phyloP scores from a whole-genome alignment of 2,329 filamentous ascomycete species.

The Exophiala lecanii-corni region DNA sequence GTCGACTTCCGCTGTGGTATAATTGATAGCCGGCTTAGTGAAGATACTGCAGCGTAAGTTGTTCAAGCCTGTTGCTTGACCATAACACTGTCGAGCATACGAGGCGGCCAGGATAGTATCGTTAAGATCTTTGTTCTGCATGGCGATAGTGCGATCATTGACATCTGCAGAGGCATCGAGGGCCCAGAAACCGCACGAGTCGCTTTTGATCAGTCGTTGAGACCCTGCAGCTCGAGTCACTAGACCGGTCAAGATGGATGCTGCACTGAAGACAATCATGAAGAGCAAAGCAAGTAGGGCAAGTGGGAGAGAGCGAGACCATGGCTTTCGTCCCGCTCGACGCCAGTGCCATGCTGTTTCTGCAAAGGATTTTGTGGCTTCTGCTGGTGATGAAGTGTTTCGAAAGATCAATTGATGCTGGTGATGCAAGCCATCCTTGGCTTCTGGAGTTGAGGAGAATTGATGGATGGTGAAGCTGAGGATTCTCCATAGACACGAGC shows the following conservation, averaged over 20 bases:
- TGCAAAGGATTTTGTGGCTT: slow-evolving; percentile 16
- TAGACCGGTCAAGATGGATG: slow-evolving; percentile 33
- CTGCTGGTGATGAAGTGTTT: slow-evolving; percentile 26
- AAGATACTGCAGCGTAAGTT: slow-evolving; percentile 21
- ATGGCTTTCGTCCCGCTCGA: slow-evolving; percentile 3
- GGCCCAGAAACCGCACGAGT: slow-evolving; percentile 27
- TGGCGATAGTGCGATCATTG: slow-evolving; percentile 4
- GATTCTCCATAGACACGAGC: slow-evolving; percentile 30
- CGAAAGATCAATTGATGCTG: slow-evolving; percentile 33
- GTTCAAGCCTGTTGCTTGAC: slow-evolving; percentile 8
- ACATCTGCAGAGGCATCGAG: slow-evolving; percentile 12
- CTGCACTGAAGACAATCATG: slow-evolving; percentile 25
- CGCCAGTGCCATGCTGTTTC: slow-evolving; percentile 20
- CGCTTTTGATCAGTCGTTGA: slow-evolving; percentile 30
- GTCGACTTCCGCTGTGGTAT: slow-evolving; percentile 12
- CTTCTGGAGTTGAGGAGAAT: slow-evolving; percentile 10
- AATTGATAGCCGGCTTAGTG: slow-evolving; percentile 10
- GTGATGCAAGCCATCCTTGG: slow-evolving; percentile 31
- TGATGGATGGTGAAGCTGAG: slow-evolving; percentile 29
- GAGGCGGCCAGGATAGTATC: slow-evolving; percentile 25
- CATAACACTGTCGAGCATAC: slow-evolving; percentile 28
- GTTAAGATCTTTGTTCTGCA: slow-evolving; percentile 15
- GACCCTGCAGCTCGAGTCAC: slow-evolving; percentile 31
- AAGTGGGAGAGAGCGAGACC: slow-evolving; percentile 24
- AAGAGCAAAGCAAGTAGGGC: slow-evolving; percentile 25